Base-by-base conservation (phyloP, 768 basidiomycete genomes). In the Punctularia strigosozonata region DNA sequence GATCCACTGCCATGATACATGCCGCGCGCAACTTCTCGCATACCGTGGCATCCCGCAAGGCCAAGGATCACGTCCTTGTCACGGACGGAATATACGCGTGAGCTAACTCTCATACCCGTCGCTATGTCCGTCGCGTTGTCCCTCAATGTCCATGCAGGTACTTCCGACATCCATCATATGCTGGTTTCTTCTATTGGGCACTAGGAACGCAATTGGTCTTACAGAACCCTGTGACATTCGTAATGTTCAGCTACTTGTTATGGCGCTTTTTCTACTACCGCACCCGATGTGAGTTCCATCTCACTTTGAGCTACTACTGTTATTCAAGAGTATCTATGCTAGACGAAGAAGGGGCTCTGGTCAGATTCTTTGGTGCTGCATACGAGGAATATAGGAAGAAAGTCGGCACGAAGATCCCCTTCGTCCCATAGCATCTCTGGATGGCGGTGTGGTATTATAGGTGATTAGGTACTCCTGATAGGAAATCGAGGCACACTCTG, bases 111-210 rank as follows among this genome's bases (percentile, higher is more conserved):
- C 15, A 31, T 10, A 19, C n/a, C 37, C 34, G 18, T 37, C 19
- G 20, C 28, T 23, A 35, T 20, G 18, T 35, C 6, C 13, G 24
- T 5, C 26, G 35, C 17, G 21, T 31, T 31, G 24, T 54, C 10
- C 35, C 18, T 56, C 47, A 25, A 36, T 33, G 20, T 22, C 25
- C 14, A 19, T 39, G 31, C 48, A 89, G 87, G 5, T 84, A 75
- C 75, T 81, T 79, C 44, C 77, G 95, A 12, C 95, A 99, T 59
- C 95, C 95, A 8, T 95, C 94, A 0, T 99, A 99, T 49, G 75
- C 87, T 2, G 95, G 92, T 2, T 99, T 97, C 65, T 94, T 86
- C 58, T 98, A 94, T 57, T 98, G 95, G 95, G 91, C 90, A 0
- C 52, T 99, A 20, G 90, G 92, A 2, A 95, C 90, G 0, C 95